phyloP scores from a whole-genome alignment of 2,329 filamentous ascomycete species.

The Neodidymelliopsis sp. region DNA sequence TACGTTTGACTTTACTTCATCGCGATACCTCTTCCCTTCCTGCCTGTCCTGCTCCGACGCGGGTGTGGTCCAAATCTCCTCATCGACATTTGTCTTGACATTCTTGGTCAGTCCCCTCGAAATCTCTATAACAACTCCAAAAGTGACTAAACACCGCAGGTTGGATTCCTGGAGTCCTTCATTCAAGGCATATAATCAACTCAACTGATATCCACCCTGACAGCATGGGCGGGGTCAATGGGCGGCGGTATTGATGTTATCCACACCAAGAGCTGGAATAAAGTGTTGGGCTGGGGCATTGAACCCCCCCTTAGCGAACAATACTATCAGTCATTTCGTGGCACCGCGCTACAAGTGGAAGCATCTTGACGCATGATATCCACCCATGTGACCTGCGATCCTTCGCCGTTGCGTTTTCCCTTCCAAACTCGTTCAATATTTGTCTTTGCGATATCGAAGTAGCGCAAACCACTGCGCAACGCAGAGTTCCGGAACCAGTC shows the following conservation, averaged over 20 bases:
- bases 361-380: constrained; percentile 12
- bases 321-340: too few species aligned
- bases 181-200: constrained; percentile 39
- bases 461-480: constrained; percentile 41
- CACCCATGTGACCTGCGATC: constrained; percentile 7
- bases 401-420: constrained; percentile 21
- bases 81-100: constrained; percentile 51
- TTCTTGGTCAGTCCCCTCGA: constrained; percentile 37
- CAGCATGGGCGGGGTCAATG: constrained; percentile 17
- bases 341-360: too few species aligned
- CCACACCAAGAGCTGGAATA: not conserved
- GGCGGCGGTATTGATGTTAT: constrained; percentile 3
- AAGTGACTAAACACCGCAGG: not conserved
- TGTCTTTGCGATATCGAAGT: constrained; percentile 37
- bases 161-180: constrained; percentile 36
- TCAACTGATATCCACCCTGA: constrained; percentile 18
- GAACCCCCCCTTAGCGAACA: too few species aligned
- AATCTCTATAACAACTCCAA: too few species aligned
- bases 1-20: constrained; percentile 43
- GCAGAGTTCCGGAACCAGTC: constrained; percentile 44
- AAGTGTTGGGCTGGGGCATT: constrained; percentile 2
- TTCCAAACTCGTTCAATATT: constrained; percentile 43
- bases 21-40: constrained; percentile 47
- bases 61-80: constrained; percentile 51
- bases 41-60: constrained; percentile 51